Evolutionary conservation across 179 eudicot species (phyloP).

Genomic region (Beta macrorhiza): DNA sequence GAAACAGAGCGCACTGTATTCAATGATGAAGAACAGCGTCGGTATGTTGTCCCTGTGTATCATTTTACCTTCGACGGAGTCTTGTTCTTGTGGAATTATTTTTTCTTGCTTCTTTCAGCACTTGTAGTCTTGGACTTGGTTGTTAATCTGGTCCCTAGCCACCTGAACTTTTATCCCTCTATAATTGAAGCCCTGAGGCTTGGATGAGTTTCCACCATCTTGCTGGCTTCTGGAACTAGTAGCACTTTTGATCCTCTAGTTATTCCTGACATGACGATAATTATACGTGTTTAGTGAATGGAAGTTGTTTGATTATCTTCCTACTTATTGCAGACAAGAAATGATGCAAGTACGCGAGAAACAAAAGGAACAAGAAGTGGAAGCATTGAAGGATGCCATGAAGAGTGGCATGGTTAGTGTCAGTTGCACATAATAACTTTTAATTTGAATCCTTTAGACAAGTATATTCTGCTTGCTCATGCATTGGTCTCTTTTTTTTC

Average conservation of each 20-base stretch:
- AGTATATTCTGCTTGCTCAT: neutral
- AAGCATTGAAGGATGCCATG: constrained; percentile 68
- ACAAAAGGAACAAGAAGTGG: constrained; percentile 74
- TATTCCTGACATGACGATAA: neutral
- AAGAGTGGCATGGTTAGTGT: constrained; percentile 78
- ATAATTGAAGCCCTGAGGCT: constrained; percentile 10
- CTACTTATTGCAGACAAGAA: constrained; percentile 55
- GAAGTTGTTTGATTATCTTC: constrained; percentile 8
- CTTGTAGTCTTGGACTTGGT: neutral
- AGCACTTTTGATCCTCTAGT: neutral
- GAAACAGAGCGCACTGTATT: constrained; percentile 61
- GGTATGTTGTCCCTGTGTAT: constrained; percentile 39
- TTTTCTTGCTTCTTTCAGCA: neutral
- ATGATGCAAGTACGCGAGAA: constrained; percentile 72
- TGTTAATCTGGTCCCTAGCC: neutral
- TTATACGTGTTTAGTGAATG: neutral
- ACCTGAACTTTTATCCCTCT: neutral
- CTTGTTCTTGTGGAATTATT: neutral
- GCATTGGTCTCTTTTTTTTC: neutral
- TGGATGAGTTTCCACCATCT: constrained; percentile 4
- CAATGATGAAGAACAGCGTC: constrained; percentile 82
- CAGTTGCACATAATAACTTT: neutral
- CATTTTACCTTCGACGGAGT: neutral
- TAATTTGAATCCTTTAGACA: neutral
- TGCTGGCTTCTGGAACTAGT: neutral